phyloP scores from a whole-genome alignment of 139 green algal genomes.

The Monoraphidium neglectum region DNA sequence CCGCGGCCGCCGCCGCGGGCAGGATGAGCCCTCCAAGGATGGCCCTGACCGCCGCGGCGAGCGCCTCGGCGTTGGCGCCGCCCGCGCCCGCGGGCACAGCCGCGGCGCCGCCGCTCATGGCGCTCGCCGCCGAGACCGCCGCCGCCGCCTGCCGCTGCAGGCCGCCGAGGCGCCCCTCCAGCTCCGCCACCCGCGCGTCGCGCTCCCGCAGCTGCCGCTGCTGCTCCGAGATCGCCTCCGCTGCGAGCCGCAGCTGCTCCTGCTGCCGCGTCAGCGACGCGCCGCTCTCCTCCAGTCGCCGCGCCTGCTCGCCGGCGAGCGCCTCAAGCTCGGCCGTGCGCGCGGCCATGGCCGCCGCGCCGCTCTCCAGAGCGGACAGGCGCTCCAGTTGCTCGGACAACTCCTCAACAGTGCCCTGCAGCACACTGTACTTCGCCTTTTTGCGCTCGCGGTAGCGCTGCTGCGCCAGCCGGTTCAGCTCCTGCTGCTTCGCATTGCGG shows the following conservation, averaged over 20 bases:
- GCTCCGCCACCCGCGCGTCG: conserved; percentile 7
- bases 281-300: too few species aligned
- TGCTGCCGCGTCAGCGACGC: conserved; percentile 11
- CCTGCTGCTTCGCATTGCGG: conserved; percentile 48
- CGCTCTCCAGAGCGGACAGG: conserved; percentile 26
- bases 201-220: conserved; percentile 21
- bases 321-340: conserved; percentile 17
- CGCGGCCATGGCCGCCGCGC: conserved; percentile 26
- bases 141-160: conserved; percentile 8
- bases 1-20: not conserved
- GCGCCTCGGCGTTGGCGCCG: conserved; percentile 4
- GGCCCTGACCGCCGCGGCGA: conserved; percentile 16
- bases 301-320: conserved; percentile 8
- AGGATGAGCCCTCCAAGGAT: conserved; percentile 16
- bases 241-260: conserved; percentile 1
- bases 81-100: not conserved
- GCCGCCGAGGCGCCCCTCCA: not conserved
- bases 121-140: not conserved
- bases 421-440: conserved; percentile 45
- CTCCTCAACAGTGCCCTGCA: conserved; percentile 35
- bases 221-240: conserved; percentile 12
- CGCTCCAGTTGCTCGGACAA: conserved; percentile 26
- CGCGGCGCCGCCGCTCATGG: not conserved
- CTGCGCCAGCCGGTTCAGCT: conserved; percentile 47
- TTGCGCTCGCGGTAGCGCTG: conserved; percentile 52